Percentiles rank a stretch among this genome's conserved stretches.
These are phyloP conservation scores for Pseudonitzschia delicatissima DNA, from an alignment of 108 stramenopile species.

Conservation along the genomic window DNA sequence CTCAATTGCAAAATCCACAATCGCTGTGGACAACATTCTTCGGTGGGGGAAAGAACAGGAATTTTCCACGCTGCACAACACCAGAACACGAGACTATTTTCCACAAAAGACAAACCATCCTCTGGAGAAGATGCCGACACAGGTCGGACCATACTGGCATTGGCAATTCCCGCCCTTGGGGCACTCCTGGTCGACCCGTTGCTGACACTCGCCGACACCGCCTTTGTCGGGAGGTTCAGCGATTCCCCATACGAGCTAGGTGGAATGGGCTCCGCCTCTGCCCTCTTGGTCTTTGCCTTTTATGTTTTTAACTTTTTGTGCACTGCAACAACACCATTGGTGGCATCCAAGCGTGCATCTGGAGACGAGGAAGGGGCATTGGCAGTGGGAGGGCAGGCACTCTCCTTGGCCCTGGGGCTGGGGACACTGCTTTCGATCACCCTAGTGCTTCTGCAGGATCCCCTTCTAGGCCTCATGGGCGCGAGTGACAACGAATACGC, in stretches of 20 bases:
- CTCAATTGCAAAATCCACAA: too few species aligned
- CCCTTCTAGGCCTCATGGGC: conserved; percentile 73
- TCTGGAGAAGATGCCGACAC: conserved; percentile 12
- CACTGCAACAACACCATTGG: conserved; percentile 81
- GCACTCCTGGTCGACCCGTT: conserved; percentile 79
- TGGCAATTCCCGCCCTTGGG: conserved; percentile 73
- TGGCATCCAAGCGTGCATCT: conserved; percentile 52
- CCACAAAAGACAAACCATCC: too few species aligned
- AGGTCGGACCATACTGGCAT: conserved; percentile 50
- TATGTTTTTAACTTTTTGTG: conserved; percentile 83
- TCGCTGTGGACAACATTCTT: too few species aligned
- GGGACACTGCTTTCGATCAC: conserved; percentile 41
- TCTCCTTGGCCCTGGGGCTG: conserved; percentile 58
- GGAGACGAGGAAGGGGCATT: conserved; percentile 51
- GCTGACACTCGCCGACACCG: conserved; percentile 84
- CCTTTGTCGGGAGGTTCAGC: conserved; percentile 73
- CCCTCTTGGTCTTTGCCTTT: conserved; percentile 75
- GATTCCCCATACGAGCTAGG: conserved; percentile 63
- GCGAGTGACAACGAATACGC: conserved; percentile 69
- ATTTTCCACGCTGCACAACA: too few species aligned
- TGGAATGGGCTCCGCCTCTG: conserved; percentile 78
- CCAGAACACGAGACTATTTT: too few species aligned
- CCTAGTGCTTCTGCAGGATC: conserved; percentile 39
- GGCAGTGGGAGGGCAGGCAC: conserved; percentile 75
- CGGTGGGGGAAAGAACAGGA: too few species aligned